phyloP scores from a whole-genome alignment of 140 eudicot species.

The Flaveria floridana region DNA sequence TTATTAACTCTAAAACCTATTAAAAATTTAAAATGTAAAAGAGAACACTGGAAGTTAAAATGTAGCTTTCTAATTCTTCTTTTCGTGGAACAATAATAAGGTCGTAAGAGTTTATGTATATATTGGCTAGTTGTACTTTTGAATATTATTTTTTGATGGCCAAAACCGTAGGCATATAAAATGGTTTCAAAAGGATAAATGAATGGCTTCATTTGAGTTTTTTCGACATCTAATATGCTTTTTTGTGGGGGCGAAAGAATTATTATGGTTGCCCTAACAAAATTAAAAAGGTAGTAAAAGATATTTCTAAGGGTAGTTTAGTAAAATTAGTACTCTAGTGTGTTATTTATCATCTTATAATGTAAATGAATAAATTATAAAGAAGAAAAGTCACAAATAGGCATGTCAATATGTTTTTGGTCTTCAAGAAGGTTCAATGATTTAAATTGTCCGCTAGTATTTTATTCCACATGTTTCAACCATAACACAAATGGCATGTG shows the following conservation, averaged over 20 bases:
- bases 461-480: constrained; percentile 31
- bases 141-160: not conserved
- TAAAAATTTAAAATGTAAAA: constrained; percentile 4
- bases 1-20: not conserved
- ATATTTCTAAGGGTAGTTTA: not conserved
- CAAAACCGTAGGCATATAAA: not conserved
- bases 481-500: not conserved
- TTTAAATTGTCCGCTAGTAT: constrained; percentile 20
- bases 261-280: not conserved
- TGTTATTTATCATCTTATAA: no score
- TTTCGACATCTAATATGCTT: not conserved
- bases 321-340: not conserved
- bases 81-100: constrained; percentile 20
- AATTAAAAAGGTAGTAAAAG: not conserved
- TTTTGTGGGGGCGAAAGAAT: not conserved
- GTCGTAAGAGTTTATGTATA: not conserved
- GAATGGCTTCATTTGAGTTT: not conserved
- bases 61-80: constrained; percentile 18
- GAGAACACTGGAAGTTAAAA: not conserved
- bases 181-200: not conserved
- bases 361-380: not conserved
- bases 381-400: constrained; percentile 22
- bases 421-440: constrained; percentile 24
- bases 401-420: constrained; percentile 15
- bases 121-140: not conserved